phyloP scores from a whole-genome alignment of 176 grass and related monocot species.

The Metroxylon sagu region DNA sequence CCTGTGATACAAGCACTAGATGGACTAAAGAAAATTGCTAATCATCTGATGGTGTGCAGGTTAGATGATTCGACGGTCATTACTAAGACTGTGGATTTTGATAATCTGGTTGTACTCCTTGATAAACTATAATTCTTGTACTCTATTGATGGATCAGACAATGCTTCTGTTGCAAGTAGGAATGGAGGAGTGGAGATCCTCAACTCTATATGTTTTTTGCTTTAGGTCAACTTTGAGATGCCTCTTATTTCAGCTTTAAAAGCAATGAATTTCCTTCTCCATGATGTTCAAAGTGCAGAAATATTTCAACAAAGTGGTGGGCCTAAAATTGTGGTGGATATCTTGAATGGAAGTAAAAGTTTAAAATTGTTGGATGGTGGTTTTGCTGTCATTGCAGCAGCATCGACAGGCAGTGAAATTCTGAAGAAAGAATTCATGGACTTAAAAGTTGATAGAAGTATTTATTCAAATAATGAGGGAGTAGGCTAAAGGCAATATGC shows the following conservation, averaged over 20 bases:
- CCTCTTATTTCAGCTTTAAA: constrained; percentile 44
- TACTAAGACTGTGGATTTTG: constrained; percentile 15
- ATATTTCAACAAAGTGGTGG: constrained; percentile 62
- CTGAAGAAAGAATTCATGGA: constrained; percentile 87
- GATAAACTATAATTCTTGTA: constrained; percentile 43
- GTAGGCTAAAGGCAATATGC: constrained; percentile 33
- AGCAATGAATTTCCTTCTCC: constrained; percentile 56
- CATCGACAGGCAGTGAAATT: constrained; percentile 82
- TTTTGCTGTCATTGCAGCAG: constrained; percentile 54
- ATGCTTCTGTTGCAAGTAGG: constrained; percentile 46
- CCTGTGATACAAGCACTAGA: constrained; percentile 56
- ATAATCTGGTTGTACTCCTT: constrained; percentile 37
- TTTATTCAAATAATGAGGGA: constrained; percentile 61
- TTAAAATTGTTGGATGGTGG: constrained; percentile 52
- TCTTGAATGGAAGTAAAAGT: constrained; percentile 42
- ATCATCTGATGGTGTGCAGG: constrained; percentile 14
- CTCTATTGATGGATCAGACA: constrained; percentile 48
- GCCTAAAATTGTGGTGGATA: constrained; percentile 51
- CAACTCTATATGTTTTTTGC: constrained; percentile 43
- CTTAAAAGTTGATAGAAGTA: constrained; percentile 60
- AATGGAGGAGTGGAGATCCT: constrained; percentile 70
- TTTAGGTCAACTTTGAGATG: constrained; percentile 38
- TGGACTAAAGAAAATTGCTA: constrained; percentile 42
- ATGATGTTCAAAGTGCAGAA: constrained; percentile 58
- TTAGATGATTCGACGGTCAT: not conserved